phyloP scores from a whole-genome alignment of 176 grass and related monocot species.

The Cenchrus purpureus region DNA sequence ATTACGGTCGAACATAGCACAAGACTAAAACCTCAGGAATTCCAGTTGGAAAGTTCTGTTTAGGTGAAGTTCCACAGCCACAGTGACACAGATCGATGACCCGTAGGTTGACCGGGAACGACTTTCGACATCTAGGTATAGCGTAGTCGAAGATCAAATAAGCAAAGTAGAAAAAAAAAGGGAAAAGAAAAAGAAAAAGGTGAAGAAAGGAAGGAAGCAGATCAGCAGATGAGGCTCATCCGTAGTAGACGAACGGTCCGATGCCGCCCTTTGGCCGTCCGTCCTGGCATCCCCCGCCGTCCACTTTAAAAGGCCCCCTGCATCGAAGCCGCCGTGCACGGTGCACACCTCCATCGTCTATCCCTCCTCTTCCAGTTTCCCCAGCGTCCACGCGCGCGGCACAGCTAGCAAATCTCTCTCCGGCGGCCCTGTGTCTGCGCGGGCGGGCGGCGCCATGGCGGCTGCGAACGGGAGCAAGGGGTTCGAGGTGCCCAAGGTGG shows the following conservation, averaged over 20 bases:
- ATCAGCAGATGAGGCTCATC: too few species aligned
- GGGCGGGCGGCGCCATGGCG: conserved; percentile 10
- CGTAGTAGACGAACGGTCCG: not conserved
- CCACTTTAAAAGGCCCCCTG: not conserved
- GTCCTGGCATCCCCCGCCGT: not conserved
- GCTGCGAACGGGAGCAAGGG: conserved; percentile 37
- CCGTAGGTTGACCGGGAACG: too few species aligned
- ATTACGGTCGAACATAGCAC: too few species aligned
- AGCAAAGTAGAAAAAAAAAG: not conserved
- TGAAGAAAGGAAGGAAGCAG: not conserved
- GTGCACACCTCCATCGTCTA: too few species aligned
- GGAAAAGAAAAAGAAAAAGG: not conserved
- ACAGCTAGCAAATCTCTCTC: not conserved
- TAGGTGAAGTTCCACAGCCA: too few species aligned
- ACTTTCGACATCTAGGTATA: not conserved
- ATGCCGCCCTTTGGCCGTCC: not conserved
- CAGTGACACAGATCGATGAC: too few species aligned
- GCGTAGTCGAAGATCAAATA: not conserved
- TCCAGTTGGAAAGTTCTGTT: too few species aligned
- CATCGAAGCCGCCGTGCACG: not conserved
- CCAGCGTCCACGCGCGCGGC: too few species aligned
- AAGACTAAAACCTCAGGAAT: too few species aligned
- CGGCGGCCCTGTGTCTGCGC: too few species aligned
- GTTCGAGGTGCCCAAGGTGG: conserved; percentile 62
- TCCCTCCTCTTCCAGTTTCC: not conserved